Base-by-base conservation (phyloP, 139 green algal species). In the Picochlorum costavermella region DNA sequence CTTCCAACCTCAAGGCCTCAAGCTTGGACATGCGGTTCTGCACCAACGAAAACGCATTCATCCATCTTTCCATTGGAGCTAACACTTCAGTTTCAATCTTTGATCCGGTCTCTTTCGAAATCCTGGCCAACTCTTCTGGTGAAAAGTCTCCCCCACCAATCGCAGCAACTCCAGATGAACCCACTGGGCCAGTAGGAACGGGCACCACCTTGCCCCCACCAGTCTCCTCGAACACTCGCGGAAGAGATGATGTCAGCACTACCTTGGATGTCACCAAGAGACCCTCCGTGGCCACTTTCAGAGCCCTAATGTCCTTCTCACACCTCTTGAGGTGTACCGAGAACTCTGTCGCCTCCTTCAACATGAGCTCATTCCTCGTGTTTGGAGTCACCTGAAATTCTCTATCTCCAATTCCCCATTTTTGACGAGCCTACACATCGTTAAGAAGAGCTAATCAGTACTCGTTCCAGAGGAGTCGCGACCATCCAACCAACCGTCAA, bases 291-390 rank as follows among this genome's bases (percentile, higher is more conserved):
- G 84, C 75, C 33, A 81, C 86, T 56, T 92, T 84, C 55, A 91
- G 67, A 13, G 56, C 66, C 1, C 73, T 73, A n/a, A 95, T 80
- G 60, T 95, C 86, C 61, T 85, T 88, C 81, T 95, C 85, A 20
- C 90, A 77, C 8, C 74, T 61, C 44, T 72, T 72, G 44, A 95
- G 69, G 44, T 87, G 81, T 8, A 43, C 33, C 2, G 84, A 82
- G 71, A 95, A 95, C 14, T 88, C 75, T 4, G 76, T 83, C 12
- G 87, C 85, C 63, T 95, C 88, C 43, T 72, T 69, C 43, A 95
- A 76, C 88, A 95, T 95, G 29, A 80, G 74, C 61, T 91, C 84
- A 71, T 92, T 93, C 14, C 88, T 73, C 3, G 75, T 73, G 67
- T 95, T 95, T 45, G 72, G 77, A 0, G 88, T 95, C 5, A 75